A percentile compares a stretch with the other conserved stretches of the same genome.
These are phyloP conservation scores for Closterium sp. DNA, from an alignment of 139 green algal species.

Conservation along the genomic window DNA sequence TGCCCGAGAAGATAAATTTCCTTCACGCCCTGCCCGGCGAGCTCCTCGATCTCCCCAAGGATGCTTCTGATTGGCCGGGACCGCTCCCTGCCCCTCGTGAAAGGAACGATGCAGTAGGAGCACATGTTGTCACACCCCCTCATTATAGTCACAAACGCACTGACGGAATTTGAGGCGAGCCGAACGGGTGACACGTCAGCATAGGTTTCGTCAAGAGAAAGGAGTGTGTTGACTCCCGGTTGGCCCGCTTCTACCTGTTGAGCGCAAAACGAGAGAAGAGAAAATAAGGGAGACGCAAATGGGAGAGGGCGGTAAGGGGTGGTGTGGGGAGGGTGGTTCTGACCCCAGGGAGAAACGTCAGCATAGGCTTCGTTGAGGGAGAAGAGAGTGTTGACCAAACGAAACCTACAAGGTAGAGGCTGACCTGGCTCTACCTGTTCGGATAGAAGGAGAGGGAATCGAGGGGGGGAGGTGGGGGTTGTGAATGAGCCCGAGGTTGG, in stretches of 20 bases:
- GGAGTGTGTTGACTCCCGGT: constrained; percentile 75
- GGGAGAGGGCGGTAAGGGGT: too few relatives aligned
- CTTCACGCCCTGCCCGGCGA: constrained; percentile 64
- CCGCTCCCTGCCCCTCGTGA: constrained; percentile 75
- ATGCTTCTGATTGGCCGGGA: constrained; percentile 69
- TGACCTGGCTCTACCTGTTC: too few relatives aligned
- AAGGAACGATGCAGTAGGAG: constrained; percentile 89
- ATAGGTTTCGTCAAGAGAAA: constrained; percentile 84
- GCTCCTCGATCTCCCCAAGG: constrained; percentile 65
- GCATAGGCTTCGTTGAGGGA: too few relatives aligned
- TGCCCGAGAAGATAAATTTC: constrained; percentile 81
- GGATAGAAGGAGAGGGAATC: too few relatives aligned
- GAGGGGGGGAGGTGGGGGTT: too few relatives aligned
- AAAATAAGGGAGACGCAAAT: too few relatives aligned
- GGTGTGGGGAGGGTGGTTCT: too few relatives aligned
- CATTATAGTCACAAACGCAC: constrained; percentile 82
- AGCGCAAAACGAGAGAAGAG: too few relatives aligned
- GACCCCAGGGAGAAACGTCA: too few relatives aligned
- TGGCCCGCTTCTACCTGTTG: constrained; percentile 19
- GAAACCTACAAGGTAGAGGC: too few relatives aligned
- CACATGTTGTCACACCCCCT: constrained; percentile 92
- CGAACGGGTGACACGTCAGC: constrained; percentile 79
- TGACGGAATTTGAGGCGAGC: constrained; percentile 25
- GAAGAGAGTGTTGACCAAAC: too few relatives aligned
- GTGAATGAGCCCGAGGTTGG: too few relatives aligned